Evolutionary conservation across 1,284 basidiomycete species (phyloP), one percentile per base, ranked within the genome.

Genomic region (Puccinia hordei): DNA sequence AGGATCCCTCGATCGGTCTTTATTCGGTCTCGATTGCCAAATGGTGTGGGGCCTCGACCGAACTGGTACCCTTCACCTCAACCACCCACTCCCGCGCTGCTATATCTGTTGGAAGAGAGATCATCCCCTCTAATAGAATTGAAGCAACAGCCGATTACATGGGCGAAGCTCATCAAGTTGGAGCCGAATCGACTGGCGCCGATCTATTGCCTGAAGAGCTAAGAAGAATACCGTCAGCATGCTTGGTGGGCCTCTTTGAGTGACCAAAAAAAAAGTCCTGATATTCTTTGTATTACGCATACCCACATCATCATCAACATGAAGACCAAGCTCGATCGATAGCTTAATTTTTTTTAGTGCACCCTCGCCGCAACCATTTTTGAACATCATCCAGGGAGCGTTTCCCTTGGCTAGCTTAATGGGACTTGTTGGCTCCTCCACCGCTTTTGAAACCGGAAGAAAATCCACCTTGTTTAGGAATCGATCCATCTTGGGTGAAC

Each of bases 391-490:
- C n/a, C 35, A 59, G 27, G 22, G 30, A 30, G 13, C 5, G 10
- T 79, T 79, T 12, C 53, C 66, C 41, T 57, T 55, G 10, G 49
- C 77, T 33, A 38, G 22, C 15, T 27, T 79, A 2, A 66, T 79
- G 33, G 77, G 77, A 24, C 68, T 79, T 13, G 59, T 79, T 61
- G 77, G 46, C 30, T 68, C 77, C 27, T 72, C 77, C 38, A 79
- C 77, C 24, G 46, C 77, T 10, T 79, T 79, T 51, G 77, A 79
- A 63, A 79, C 77, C 30, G 77, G 77, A 57, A 51, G 77, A 63
- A 13, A 30, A 2, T 59, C 66, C 49, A 79, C 77, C 17, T 59
- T 79, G 44, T 72, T 79, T 46, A 51, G 68, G 30, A 49, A 59
- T 49, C 53, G 46, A 24, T 63, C 66, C 66, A 72, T 79, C 22